Evolutionary conservation across 148 eudicot genomes (phyloP).

Genomic region (Camellia granthamiana): DNA sequence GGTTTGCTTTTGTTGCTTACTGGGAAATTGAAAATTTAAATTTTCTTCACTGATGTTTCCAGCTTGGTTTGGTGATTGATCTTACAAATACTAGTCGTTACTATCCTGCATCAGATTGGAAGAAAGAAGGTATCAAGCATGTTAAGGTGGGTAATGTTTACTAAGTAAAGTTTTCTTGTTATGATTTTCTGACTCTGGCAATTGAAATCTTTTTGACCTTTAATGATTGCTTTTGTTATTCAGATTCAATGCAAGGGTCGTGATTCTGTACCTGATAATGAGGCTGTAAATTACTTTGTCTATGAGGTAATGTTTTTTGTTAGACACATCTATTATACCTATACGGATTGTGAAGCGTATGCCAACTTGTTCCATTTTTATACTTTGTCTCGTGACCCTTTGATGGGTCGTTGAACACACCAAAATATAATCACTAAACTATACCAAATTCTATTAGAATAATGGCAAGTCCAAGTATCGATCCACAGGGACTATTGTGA

Average conservation of each 20-base stretch:
- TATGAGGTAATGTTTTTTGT: slow-evolving; percentile 57
- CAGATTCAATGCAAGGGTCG: slow-evolving; percentile 98
- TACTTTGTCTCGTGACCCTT: no score
- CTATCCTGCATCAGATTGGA: slow-evolving; percentile 63
- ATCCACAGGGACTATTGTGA: no score
- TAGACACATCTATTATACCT: background rate
- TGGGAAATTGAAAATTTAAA: slow-evolving; percentile 7
- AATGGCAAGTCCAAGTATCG: no score
- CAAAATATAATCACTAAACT: no score
- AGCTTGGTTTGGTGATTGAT: slow-evolving; percentile 97
- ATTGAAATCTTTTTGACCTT: background rate
- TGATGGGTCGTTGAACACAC: no score
- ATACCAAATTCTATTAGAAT: no score
- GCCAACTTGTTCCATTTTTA: background rate
- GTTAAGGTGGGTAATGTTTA: slow-evolving; percentile 63
- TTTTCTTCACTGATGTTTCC: slow-evolving; percentile 27
- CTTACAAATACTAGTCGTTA: slow-evolving; percentile 96
- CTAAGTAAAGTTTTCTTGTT: slow-evolving; percentile 4
- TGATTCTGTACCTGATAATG: slow-evolving; percentile 94
- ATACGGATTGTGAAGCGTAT: background rate
- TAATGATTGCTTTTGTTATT: background rate
- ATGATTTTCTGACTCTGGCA: background rate
- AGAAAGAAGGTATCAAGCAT: slow-evolving; percentile 82
- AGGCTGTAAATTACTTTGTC: slow-evolving; percentile 84
- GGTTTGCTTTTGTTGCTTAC: slow-evolving; percentile 5